Conservation (phyloP, 129 eudicot genomes). For the Logfia minima region DNA sequence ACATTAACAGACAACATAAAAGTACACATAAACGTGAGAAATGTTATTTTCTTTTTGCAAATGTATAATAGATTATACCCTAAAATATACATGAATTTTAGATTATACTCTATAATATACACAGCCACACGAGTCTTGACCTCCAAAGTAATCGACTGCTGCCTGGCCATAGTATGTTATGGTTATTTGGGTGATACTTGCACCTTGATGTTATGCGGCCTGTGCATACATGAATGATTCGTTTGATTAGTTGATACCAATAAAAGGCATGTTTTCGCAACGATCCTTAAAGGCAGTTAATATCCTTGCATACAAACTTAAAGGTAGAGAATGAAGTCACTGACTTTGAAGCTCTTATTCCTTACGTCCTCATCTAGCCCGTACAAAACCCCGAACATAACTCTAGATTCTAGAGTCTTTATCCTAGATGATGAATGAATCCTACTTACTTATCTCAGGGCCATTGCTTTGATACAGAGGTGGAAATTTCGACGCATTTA, state of each 20-base stretch:
- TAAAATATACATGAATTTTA: neutral
- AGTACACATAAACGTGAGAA: neutral
- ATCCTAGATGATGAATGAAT: neutral
- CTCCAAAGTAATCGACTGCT: neutral
- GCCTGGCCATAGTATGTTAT: constrained; percentile 10
- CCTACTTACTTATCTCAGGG: neutral
- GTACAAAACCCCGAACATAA: no score
- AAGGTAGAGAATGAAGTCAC: neutral
- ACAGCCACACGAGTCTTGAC: constrained; percentile 14
- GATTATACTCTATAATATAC: constrained; percentile 16
- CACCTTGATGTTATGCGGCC: constrained; percentile 22
- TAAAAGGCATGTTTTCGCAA: neutral
- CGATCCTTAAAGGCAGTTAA: no score
- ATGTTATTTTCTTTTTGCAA: neutral
- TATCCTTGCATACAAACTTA: no score
- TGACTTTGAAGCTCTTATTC: neutral
- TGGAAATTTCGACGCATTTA: neutral
- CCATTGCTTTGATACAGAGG: neutral
- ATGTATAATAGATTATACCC: neutral
- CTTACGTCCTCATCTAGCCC: neutral
- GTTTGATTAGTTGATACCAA: constrained; percentile 1
- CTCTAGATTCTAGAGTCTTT: neutral
- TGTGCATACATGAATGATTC: constrained; percentile 18
- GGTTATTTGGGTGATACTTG: constrained; percentile 13
- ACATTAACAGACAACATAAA: neutral